Conservation (phyloP, 78 protist species). For the Paulinella micropora region DNA sequence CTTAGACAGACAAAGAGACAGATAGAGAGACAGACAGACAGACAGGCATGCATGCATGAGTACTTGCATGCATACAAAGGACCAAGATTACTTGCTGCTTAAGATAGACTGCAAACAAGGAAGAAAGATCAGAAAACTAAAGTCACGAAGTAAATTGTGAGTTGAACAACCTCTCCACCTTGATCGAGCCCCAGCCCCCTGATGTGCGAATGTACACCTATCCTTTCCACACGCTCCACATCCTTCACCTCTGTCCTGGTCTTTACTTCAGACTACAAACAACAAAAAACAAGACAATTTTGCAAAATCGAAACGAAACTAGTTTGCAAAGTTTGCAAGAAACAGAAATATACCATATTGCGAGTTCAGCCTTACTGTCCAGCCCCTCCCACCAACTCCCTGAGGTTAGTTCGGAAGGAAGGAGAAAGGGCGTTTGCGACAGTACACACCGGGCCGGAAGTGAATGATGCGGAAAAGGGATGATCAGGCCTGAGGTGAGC, state of each 20-base stretch:
- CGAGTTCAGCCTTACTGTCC: neutral
- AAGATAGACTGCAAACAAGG: neutral
- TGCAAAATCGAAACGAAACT: neutral
- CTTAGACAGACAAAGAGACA: too few species aligned
- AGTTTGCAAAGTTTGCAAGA: neutral
- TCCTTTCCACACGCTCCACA: slow-evolving; percentile 47
- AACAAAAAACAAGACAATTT: too few species aligned
- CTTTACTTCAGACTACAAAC: neutral
- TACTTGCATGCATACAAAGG: too few species aligned
- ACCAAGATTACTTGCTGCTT: too few species aligned
- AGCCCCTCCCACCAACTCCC: neutral
- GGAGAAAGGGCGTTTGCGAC: too few species aligned
- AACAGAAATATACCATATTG: neutral
- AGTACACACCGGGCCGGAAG: too few species aligned
- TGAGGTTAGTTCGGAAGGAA: too few species aligned
- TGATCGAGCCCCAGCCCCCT: slow-evolving; percentile 91
- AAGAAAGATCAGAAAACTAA: neutral
- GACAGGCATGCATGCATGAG: too few species aligned
- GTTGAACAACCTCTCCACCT: slow-evolving; percentile 61
- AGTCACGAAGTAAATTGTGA: slow-evolving; percentile 46
- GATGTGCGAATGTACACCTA: slow-evolving; percentile 95
- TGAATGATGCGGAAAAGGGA: too few species aligned
- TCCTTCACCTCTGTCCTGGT: slow-evolving; percentile 37
- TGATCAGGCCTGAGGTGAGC: too few species aligned
- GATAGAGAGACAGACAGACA: too few species aligned